Base-by-base conservation (phyloP, 495 filamentous ascomycete species). In the Astrothelium macrocarpum region DNA sequence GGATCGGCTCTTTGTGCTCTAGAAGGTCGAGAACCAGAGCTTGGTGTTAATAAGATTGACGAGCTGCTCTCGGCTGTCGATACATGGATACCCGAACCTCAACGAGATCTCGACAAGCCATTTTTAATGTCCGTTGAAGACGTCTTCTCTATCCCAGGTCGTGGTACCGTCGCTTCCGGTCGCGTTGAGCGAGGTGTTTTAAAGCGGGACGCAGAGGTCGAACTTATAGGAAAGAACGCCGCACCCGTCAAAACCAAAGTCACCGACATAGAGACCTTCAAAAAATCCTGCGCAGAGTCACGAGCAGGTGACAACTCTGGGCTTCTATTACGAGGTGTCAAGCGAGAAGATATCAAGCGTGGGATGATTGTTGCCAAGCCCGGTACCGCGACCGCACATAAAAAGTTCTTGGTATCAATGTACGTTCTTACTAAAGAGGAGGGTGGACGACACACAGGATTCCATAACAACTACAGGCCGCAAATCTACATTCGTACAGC, bases 121-220 rank as follows among this genome's bases (percentile, higher is more conserved):
- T 98, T 98, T 87, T 81, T 98, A 74, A 95, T 98, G 90, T 90
- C 92, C 68, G 83, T 98, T 66, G 94, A 98, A 82, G 95, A 98
- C 74, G 91, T 97, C 71, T 98, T 97, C 84, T 96, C 92, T 71
- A 97, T 98, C 68, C 81, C 91, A 63, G 94, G 94, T 64, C 95
- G 94, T 85, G 94, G 94, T 74, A 98, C 94, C 64, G 94, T 98
- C 64, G 91, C 84, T 66, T 95, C 93, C 61, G 94, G 94, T 49
- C 91, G 95, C 84, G 95, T 97, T 53, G 94, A 97, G 85, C 93
- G 95, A 74, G 94, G 94, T 76, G 78, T 80, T 31, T 80, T 97
- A 71, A 97, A 95, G 87, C 88, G 83, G 79, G 95, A 97, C 76
- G 78, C 81, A 59, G 94, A 98, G 71, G 87, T 98, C 62, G 94